Percentiles rank a stretch among this genome's conserved stretches.
Conservation (phyloP, 148 eudicot genomes). For the Fagopyrum homotropicum region DNA sequence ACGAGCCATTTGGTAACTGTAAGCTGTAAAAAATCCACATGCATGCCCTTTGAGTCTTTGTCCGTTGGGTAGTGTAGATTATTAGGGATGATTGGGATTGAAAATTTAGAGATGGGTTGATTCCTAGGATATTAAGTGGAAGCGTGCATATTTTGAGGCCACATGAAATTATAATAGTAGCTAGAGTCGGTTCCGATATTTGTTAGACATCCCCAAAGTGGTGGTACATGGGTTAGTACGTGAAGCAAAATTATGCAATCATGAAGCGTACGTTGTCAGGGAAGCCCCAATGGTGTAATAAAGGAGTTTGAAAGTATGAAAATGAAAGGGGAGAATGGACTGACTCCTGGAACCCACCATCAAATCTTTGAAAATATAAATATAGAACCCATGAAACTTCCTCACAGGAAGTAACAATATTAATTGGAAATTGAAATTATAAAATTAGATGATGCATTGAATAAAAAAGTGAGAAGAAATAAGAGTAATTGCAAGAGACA, state of each 20-base stretch:
- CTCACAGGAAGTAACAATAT: not conserved
- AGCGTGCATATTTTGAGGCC: no score
- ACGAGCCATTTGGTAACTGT: no score
- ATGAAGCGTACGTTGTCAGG: not conserved
- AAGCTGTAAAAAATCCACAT: no score
- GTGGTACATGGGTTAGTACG: not conserved
- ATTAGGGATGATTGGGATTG: no score
- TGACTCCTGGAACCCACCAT: conserved; percentile 9
- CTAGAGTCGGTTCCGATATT: no score
- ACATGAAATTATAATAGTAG: no score
- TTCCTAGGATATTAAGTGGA: no score
- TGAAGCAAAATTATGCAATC: not conserved
- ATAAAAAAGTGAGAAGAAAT: no score
- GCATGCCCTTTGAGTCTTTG: no score
- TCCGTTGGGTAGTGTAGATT: no score
- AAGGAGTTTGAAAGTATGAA: not conserved
- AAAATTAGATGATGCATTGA: not conserved
- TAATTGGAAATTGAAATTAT: not conserved
- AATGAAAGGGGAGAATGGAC: not conserved
- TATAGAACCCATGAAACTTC: not conserved
- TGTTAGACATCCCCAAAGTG: no score
- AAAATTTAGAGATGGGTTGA: no score
- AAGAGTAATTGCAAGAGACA: not conserved
- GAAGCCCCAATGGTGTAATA: not conserved
- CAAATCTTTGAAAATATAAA: not conserved